phyloP scores from a whole-genome alignment of 352 stramenopile genomes.

The Stephanocyclus meneghinianus region DNA sequence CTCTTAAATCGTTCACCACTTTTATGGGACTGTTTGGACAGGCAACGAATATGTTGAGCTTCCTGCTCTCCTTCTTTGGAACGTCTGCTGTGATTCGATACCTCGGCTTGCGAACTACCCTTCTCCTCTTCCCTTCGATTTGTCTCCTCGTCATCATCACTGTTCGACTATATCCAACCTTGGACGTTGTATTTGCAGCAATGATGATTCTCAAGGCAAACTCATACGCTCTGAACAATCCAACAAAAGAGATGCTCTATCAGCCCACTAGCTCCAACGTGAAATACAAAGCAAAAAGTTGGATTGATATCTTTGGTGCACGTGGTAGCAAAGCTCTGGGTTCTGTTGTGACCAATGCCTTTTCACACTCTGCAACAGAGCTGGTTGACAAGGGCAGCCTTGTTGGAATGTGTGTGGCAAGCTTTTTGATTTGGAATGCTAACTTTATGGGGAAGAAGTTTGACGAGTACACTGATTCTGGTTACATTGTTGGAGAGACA shows the following conservation, averaged over 20 bases:
- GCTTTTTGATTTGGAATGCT: constrained; percentile 84
- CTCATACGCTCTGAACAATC: constrained; percentile 88
- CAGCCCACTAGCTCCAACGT: constrained; percentile 84
- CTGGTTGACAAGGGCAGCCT: constrained; percentile 79
- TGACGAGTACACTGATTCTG: constrained; percentile 79
- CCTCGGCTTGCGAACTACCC: constrained; percentile 82
- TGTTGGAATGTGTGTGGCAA: constrained; percentile 78
- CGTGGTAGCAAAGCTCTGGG: constrained; percentile 85
- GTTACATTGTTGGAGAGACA: constrained; percentile 79
- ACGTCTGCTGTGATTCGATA: constrained; percentile 86
- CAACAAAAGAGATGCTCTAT: constrained; percentile 88
- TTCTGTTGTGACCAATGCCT: constrained; percentile 86
- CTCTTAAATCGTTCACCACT: constrained; percentile 79
- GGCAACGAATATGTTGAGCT: constrained; percentile 85
- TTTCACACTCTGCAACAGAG: constrained; percentile 72
- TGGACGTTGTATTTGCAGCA: constrained; percentile 85
- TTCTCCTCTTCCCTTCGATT: constrained; percentile 85
- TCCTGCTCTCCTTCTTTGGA: constrained; percentile 85
- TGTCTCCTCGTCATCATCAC: constrained; percentile 79
- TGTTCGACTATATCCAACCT: constrained; percentile 69
- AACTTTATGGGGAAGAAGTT: constrained; percentile 81
- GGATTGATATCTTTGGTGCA: constrained; percentile 88
- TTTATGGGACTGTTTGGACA: constrained; percentile 88
- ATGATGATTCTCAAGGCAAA: constrained; percentile 88
- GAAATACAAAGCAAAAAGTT: constrained; percentile 88